These are phyloP conservation scores for Pestalotiopsis sp. DNA, from an alignment of 2,329 filamentous ascomycete genomes.

Conservation along the genomic window DNA sequence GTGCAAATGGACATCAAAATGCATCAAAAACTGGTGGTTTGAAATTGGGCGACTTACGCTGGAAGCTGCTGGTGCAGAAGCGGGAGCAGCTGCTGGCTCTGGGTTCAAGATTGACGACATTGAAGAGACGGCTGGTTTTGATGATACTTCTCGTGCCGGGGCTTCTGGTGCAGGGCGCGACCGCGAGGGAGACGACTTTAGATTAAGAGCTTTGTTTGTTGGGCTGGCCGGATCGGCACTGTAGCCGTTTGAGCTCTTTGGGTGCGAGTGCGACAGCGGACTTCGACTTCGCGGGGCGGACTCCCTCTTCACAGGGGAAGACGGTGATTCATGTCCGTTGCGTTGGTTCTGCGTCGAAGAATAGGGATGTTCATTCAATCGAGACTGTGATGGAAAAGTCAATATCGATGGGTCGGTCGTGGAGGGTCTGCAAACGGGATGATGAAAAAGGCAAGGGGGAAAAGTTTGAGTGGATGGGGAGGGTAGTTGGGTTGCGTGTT, in stretches of 20 bases:
- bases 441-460: neutral
- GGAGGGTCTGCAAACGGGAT: neutral
- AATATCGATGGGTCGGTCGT: neutral
- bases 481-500: neutral
- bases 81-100: slow-evolving; percentile 27
- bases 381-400: slow-evolving; percentile 34
- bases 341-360: slow-evolving; percentile 40
- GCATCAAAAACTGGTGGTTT: neutral
- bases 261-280: slow-evolving; percentile 34
- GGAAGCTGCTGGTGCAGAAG: slow-evolving; percentile 21
- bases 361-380: slow-evolving; percentile 55
- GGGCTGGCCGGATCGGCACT: slow-evolving; percentile 26
- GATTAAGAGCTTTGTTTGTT: slow-evolving; percentile 32
- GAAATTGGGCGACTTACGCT: slow-evolving; percentile 27
- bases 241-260: slow-evolving; percentile 32
- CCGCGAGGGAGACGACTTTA: slow-evolving; percentile 32
- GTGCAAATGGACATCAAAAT: neutral
- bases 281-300: slow-evolving; percentile 30
- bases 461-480: neutral
- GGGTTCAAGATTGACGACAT: slow-evolving; percentile 36
- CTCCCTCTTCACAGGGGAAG: slow-evolving; percentile 30
- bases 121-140: slow-evolving; percentile 28
- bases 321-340: slow-evolving; percentile 34
- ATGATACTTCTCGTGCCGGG: slow-evolving; percentile 28
- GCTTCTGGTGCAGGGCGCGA: slow-evolving; percentile 27